Base-by-base conservation (phyloP, 768 basidiomycete species). In the Russula lepida region DNA sequence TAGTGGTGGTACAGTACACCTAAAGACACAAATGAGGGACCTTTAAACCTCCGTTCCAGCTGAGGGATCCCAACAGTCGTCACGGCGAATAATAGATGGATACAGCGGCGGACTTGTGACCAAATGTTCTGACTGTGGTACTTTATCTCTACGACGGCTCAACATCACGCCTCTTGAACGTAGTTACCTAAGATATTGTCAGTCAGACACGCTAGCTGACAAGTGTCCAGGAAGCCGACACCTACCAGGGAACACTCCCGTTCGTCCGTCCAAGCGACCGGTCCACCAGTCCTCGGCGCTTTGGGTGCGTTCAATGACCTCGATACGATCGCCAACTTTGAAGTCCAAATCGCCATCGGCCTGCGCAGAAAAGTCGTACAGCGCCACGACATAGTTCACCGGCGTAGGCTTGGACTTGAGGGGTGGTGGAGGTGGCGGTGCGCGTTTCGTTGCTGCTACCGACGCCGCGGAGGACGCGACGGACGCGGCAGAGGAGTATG, bases 231-330 rank as follows among this genome's bases (percentile, higher is more conserved):
- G 37, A 44, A 21, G 43, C 21, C 21, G 41, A 11, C 37, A 75
- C 73, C 71, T 75, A 82, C 89, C 91, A 58, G 95, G 95, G 75
- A 98, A 98, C 17, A 94, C 88, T 8, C 95, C 95, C 71, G 91
- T 83, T 63, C 72, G 71, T 7, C 93, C 93, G 65, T 91, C 84
- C 66, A 95, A 56, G 68, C 82, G 80, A 7, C 95, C 95, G 28
- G 94, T 97, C 95, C 95, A 98, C 95, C 95, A 98, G 70, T 98
- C 95, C 70, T 98, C 92, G 28, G 85, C 70, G 68, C 84, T 94
- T 7, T 81, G 82, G 19, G 87, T 85, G 73, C 82, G 83, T 73
- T 94, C 86, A 37, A 97, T 80, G 56, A 98, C 77, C 74, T 95
- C 92, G 72, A 98, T 98, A 66, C 81, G 78, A 73, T 98, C 95